Evolutionary conservation across 225 moss, liverwort and hornwort species (phyloP), one percentile per base, ranked within the genome.

Genomic region (Pleurozium schreberi): DNA sequence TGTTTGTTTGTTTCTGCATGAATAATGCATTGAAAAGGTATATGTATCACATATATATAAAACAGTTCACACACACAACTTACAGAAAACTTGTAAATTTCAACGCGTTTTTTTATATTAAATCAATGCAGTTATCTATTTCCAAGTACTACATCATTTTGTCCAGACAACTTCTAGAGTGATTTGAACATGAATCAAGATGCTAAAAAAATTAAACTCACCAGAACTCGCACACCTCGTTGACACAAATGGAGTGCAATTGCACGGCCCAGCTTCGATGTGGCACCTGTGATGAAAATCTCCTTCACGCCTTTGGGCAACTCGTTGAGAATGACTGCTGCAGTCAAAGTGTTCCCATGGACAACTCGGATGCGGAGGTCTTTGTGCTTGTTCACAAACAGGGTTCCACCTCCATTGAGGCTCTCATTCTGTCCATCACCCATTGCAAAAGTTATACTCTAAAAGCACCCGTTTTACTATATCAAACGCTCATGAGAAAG

Each of bases 271-370:
- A 98, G 92, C 80, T 98, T 98, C 1, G 98, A 98, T 10, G 98
- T 98, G 18, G 98, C 95, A 1, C 98, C 98, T 0, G 98, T 97
- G 87, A 98, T 90, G 89, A 98, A 96, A 63, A 98, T 95, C 82
- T 98, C 96, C 42, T 89, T 87, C 68, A 97, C 93, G 19, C 90
- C 88, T 68, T 90, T 89, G 12, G 95, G 96, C 71, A 98, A 84
- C 67, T 94, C 95, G 80, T 96, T 91, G 55, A 98, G 71, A 45
- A 98, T 96, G 26, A 95, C 96, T 9, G 97, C 98, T 52, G 96
- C 96, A 27, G 98, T 98, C 84, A 98, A 82, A 10, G 98, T 97
- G 74, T 98, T 98, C 5, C 98, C 98, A 26, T 98, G 98, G 18
- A 96, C 96, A 11, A 98, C 95, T 30, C 96, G 96, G 63, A 98